phyloP scores from a whole-genome alignment of 2,329 filamentous ascomycete genomes.

The Pleomassaria siparia region DNA sequence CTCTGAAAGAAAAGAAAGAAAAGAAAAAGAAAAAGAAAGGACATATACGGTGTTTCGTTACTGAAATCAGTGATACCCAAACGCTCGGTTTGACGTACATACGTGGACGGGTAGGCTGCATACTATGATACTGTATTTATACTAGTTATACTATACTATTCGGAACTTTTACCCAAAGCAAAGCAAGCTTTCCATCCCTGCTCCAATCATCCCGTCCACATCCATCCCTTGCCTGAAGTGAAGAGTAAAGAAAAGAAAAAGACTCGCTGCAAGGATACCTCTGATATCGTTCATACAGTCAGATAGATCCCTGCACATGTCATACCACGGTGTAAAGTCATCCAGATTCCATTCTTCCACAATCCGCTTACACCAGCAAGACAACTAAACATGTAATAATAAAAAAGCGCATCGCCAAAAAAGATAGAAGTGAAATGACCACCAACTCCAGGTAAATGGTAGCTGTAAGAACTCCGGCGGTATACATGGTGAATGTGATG shows the following conservation, averaged over 20 bases:
- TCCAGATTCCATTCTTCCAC: background rate
- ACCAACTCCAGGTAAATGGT: constrained; percentile 2
- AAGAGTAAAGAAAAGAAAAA: background rate
- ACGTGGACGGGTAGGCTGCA: too few relatives aligned
- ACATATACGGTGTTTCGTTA: too few relatives aligned
- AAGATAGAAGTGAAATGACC: background rate
- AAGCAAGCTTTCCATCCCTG: too few relatives aligned
- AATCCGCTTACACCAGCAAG: background rate
- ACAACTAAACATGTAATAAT: background rate
- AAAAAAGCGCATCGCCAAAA: background rate
- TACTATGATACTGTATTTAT: background rate
- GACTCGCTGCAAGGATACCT: background rate
- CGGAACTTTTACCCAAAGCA: background rate
- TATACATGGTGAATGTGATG: background rate
- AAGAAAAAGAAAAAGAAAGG: too few relatives aligned
- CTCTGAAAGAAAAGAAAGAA: too few relatives aligned
- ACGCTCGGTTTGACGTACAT: too few relatives aligned
- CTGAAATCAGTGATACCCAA: too few relatives aligned
- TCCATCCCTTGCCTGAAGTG: too few relatives aligned
- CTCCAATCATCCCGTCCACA: background rate
- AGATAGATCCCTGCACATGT: background rate
- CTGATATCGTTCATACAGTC: background rate
- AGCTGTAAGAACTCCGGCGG: background rate
- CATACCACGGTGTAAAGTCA: too few relatives aligned
- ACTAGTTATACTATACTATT: background rate